Evolutionary conservation across 2,329 filamentous ascomycete species (phyloP).

Genomic region (Huntiella bhutanensis): DNA sequence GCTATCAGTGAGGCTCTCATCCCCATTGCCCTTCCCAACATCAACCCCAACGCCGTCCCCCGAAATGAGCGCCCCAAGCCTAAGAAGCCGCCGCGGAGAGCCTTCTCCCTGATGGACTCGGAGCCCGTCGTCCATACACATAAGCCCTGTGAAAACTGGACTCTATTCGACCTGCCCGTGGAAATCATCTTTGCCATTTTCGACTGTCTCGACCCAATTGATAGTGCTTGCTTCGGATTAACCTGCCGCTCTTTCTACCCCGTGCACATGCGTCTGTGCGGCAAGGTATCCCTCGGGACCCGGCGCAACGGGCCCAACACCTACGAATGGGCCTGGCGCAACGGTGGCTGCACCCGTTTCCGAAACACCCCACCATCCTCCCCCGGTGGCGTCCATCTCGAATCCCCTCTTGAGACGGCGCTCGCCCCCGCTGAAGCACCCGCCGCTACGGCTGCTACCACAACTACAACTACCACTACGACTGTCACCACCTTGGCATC

Average conservation of each 20-base stretch:
- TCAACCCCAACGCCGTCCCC: conserved; percentile 16
- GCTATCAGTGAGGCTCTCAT: background rate
- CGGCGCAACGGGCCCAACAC: conserved; percentile 42
- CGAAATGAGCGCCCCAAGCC: conserved; percentile 9
- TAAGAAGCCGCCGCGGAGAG: conserved; percentile 27
- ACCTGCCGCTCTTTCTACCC: conserved; percentile 38
- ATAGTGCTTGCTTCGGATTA: conserved; percentile 42
- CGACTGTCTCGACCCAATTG: conserved; percentile 44
- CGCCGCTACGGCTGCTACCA: conserved; percentile 8
- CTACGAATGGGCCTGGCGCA: conserved; percentile 44
- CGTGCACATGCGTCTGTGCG: conserved; percentile 38
- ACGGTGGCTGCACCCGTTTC: conserved; percentile 21
- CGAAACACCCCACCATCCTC: conserved; percentile 2
- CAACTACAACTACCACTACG: background rate
- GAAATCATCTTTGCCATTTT: conserved; percentile 43
- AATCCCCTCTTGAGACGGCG: conserved; percentile 1
- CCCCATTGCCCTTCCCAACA: conserved; percentile 9
- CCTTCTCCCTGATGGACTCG: conserved; percentile 41
- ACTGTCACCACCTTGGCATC: background rate
- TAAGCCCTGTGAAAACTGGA: conserved; percentile 25
- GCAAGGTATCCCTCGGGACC: conserved; percentile 34
- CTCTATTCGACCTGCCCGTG: conserved; percentile 33
- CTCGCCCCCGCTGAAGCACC: conserved; percentile 3
- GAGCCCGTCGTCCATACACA: conserved; percentile 33
- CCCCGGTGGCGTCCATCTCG: conserved; percentile 1